Evolutionary conservation across 2,329 filamentous ascomycete species (phyloP).

Genomic region (Penicillium olsonii): DNA sequence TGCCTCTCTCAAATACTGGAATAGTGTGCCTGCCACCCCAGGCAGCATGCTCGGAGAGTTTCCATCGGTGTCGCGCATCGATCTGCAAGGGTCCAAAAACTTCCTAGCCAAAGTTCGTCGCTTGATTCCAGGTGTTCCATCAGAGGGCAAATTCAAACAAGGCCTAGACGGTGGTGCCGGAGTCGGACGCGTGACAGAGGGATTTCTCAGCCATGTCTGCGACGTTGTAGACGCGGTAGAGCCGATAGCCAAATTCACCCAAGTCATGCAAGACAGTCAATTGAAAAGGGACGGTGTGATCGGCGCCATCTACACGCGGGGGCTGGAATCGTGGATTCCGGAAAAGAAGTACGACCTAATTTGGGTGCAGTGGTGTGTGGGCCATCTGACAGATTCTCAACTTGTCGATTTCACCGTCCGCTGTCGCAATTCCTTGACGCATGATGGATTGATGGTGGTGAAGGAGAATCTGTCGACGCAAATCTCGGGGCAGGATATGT

Average conservation of each 20-base stretch:
- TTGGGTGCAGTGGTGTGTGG: slow-evolving; percentile 90
- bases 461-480: slow-evolving; percentile 76
- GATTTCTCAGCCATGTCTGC: slow-evolving; percentile 71
- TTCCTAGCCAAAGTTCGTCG: slow-evolving; percentile 68
- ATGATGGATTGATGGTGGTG: slow-evolving; percentile 60
- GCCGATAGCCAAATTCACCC: slow-evolving; percentile 79
- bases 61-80: slow-evolving; percentile 66
- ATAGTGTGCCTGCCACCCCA: slow-evolving; percentile 36
- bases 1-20: slow-evolving; percentile 44
- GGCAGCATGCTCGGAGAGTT: slow-evolving; percentile 66
- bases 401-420: slow-evolving; percentile 66
- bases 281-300: slow-evolving; percentile 49
- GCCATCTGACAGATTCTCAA: slow-evolving; percentile 75
- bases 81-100: slow-evolving; percentile 68
- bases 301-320: slow-evolving; percentile 69
- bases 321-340: slow-evolving; percentile 70
- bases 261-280: slow-evolving; percentile 50
- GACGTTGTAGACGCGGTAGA: slow-evolving; percentile 78
- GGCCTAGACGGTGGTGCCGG: slow-evolving; percentile 65
- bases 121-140: slow-evolving; percentile 19
- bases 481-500: slow-evolving; percentile 62
- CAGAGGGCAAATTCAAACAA: slow-evolving; percentile 22
- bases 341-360: slow-evolving; percentile 70
- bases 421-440: slow-evolving; percentile 55
- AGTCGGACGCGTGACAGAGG: slow-evolving; percentile 80